Percentiles rank a stretch among this genome's conserved stretches.
These are phyloP conservation scores for Aureobasidium sp. DNA, from an alignment of 2,329 filamentous ascomycete genomes.

Conservation along the genomic window DNA sequence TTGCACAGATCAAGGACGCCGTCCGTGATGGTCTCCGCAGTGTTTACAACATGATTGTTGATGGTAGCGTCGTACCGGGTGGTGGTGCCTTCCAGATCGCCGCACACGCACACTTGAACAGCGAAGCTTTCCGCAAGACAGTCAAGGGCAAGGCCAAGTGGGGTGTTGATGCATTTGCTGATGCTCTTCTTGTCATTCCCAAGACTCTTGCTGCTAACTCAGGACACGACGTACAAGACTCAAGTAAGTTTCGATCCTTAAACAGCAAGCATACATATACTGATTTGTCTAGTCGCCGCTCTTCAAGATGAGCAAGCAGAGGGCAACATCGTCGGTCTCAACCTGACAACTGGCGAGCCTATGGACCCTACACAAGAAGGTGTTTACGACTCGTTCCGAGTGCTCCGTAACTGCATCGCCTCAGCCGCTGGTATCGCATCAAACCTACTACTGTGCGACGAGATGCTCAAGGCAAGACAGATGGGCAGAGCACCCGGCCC, in stretches of 20 bases:
- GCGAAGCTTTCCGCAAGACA: slow-evolving; percentile 75
- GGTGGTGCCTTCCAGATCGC: slow-evolving; percentile 95
- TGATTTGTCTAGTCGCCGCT: slow-evolving; percentile 55
- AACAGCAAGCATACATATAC: background rate
- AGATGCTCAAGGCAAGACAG: slow-evolving; percentile 94
- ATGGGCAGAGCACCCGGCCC: slow-evolving; percentile 45
- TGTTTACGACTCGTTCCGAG: slow-evolving; percentile 93
- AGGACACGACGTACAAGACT: slow-evolving; percentile 93
- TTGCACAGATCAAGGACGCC: slow-evolving; percentile 91
- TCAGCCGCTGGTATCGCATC: slow-evolving; percentile 92
- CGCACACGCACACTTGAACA: slow-evolving; percentile 76
- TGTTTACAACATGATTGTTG: slow-evolving; percentile 99
- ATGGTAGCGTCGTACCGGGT: slow-evolving; percentile 87
- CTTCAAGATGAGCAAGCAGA: slow-evolving; percentile 80
- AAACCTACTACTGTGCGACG: slow-evolving; percentile 90
- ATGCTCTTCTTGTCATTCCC: slow-evolving; percentile 89
- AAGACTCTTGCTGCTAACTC: slow-evolving; percentile 96
- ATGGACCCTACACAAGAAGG: slow-evolving; percentile 94
- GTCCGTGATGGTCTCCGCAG: slow-evolving; percentile 90
- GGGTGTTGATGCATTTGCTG: slow-evolving; percentile 89
- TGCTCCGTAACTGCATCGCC: slow-evolving; percentile 85
- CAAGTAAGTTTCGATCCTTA: slow-evolving; percentile 51
- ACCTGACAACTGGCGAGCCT: slow-evolving; percentile 76
- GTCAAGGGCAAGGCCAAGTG: slow-evolving; percentile 98
- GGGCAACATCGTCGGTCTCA: slow-evolving; percentile 77